Evolutionary conservation across 768 basidiomycete genomes (phyloP).

Genomic region (Rhodotorula diobovata): DNA sequence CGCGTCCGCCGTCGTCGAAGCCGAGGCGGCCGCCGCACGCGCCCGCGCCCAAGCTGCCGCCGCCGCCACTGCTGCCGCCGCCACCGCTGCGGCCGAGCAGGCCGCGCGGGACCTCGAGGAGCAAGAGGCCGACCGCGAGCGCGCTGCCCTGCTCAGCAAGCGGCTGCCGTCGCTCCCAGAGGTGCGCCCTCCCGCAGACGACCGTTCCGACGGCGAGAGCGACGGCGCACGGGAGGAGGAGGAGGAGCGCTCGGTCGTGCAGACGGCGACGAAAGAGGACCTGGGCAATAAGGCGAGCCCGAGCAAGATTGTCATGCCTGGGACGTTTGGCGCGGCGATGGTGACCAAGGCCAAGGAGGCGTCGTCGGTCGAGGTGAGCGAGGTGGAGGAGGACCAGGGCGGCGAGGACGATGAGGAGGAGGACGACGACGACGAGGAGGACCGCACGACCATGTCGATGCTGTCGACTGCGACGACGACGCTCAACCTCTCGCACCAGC

Average conservation of each 20-base stretch:
- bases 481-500: conserved; percentile 19
- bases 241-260: neutral
- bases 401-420: conserved; percentile 8
- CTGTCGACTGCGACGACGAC: conserved; percentile 10
- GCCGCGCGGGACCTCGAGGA: conserved; percentile 23
- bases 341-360: conserved; percentile 9
- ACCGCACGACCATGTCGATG: conserved; percentile 19
- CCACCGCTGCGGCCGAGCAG: conserved; percentile 6
- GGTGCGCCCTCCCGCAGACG: neutral
- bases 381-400: conserved; percentile 9
- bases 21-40: neutral
- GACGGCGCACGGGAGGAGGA: conserved; percentile 18
- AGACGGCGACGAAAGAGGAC: conserved; percentile 24
- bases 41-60: neutral
- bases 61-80: too few species aligned
- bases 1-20: neutral
- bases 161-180: conserved; percentile 12
- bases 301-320: conserved; percentile 25
- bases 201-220: conserved; percentile 8
- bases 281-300: conserved; percentile 10
- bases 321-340: conserved; percentile 18
- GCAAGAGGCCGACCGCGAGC: conserved; percentile 13
- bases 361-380: conserved; percentile 1
- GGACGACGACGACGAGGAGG: conserved; percentile 13
- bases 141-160: conserved; percentile 4